A percentile compares a stretch with the other conserved stretches of the same genome.
These are phyloP conservation scores for Epichloe scottii DNA, from an alignment of 2,329 filamentous ascomycete genomes.

Conservation along the genomic window DNA sequence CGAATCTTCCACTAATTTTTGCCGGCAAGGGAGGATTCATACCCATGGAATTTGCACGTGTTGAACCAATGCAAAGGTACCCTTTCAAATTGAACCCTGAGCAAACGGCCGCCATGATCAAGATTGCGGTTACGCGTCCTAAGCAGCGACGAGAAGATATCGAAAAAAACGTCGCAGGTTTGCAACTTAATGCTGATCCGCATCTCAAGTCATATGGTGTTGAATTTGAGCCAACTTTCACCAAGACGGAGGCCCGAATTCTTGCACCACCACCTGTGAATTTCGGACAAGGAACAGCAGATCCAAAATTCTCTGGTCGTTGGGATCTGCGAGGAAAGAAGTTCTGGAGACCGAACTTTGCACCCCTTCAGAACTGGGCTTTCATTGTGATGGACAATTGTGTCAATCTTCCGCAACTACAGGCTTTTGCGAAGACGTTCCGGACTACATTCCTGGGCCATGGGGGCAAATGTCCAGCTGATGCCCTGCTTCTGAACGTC, in stretches of 20 bases:
- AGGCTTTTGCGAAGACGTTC: conserved; percentile 29
- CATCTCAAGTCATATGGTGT: conserved; percentile 65
- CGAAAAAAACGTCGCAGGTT: conserved; percentile 37
- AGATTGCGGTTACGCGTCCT: conserved; percentile 75
- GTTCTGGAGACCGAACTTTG: conserved; percentile 54
- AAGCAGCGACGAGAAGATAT: conserved; percentile 55
- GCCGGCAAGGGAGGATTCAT: conserved; percentile 42
- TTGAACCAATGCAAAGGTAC: conserved; percentile 46
- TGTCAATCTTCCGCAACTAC: conserved; percentile 25
- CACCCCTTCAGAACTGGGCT: conserved; percentile 60
- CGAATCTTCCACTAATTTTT: conserved; percentile 43
- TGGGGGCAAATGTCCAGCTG: conserved; percentile 29
- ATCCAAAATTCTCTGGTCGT: conserved; percentile 56
- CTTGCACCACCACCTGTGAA: conserved; percentile 58
- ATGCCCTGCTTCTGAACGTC: conserved; percentile 23
- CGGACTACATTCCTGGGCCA: conserved; percentile 33
- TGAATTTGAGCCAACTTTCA: conserved; percentile 50
- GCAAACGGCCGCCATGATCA: conserved; percentile 81
- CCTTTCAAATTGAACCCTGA: conserved; percentile 46
- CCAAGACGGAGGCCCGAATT: conserved; percentile 56
- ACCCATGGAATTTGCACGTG: conserved; percentile 47
- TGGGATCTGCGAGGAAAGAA: conserved; percentile 79
- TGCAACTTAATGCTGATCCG: conserved; percentile 56
- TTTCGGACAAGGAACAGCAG: conserved; percentile 45
- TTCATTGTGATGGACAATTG: conserved; percentile 53